A percentile compares a stretch with the other conserved stretches of the same genome.
phyloP scores from a whole-genome alignment of 805 yeast species.

The Zygoascus bituminiphila region DNA sequence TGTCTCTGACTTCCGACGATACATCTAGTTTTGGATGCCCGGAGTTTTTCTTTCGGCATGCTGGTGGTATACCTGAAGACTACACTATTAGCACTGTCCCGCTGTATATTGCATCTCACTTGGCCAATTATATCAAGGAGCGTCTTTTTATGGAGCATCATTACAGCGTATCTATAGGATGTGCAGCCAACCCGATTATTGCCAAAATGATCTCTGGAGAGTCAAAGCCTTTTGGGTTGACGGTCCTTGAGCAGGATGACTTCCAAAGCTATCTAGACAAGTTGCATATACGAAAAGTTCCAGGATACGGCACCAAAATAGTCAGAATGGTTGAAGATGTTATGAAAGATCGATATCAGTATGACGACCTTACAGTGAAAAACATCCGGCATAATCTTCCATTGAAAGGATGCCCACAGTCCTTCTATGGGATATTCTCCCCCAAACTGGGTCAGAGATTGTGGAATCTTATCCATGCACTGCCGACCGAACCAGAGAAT shows the following conservation, averaged over 20 bases:
- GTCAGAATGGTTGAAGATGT: slow-evolving; percentile 6
- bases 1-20: neutral
- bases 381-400: neutral
- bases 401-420: neutral
- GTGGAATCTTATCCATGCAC: neutral
- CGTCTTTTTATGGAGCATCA: slow-evolving; percentile 20
- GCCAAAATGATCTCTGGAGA: slow-evolving; percentile 26
- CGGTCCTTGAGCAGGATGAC: slow-evolving; percentile 21
- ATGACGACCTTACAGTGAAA: neutral
- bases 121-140: slow-evolving; percentile 23
- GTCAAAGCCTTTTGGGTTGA: slow-evolving; percentile 27
- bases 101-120: slow-evolving; percentile 23
- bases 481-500: neutral
- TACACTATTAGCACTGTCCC: slow-evolving; percentile 1
- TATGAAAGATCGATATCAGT: neutral
- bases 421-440: neutral
- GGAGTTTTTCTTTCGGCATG: slow-evolving; percentile 1
- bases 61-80: neutral
- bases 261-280: slow-evolving; percentile 18
- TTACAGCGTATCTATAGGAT: slow-evolving; percentile 27
- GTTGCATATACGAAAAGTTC: slow-evolving; percentile 15
- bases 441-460: neutral
- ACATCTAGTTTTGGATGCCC: slow-evolving; percentile 1
- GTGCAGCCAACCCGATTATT: slow-evolving; percentile 20
- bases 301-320: slow-evolving; percentile 24